A percentile compares a stretch with the other conserved stretches of the same genome.
Evolutionary conservation across 31 red algal species (phyloP).

Genomic region (Porphyra umbilicalis): DNA sequence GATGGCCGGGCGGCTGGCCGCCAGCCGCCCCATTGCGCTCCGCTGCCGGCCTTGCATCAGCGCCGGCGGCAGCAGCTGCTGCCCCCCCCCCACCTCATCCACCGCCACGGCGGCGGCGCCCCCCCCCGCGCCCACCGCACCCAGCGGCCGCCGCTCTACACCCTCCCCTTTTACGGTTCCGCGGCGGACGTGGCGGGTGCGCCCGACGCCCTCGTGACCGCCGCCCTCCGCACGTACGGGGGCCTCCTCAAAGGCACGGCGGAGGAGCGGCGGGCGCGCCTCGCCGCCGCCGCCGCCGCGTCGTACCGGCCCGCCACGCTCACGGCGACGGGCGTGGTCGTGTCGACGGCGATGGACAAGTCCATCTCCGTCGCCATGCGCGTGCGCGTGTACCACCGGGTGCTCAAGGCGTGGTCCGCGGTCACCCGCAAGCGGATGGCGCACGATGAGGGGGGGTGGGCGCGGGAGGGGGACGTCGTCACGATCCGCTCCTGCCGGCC

Average conservation of each 20-base stretch:
- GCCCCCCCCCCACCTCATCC: neutral
- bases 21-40: neutral
- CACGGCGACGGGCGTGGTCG: constrained; percentile 58
- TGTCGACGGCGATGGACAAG: constrained; percentile 64
- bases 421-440: constrained; percentile 79
- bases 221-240: constrained; percentile 47
- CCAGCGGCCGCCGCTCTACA: constrained; percentile 29
- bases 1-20: neutral
- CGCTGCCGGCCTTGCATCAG: no score
- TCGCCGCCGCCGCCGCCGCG: constrained; percentile 15
- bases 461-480: constrained; percentile 72
- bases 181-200: neutral
- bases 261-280: constrained; percentile 10
- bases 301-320: constrained; percentile 18
- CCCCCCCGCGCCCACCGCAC: constrained; percentile 12
- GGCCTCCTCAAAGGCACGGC: constrained; percentile 24
- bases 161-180: constrained; percentile 38
- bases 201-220: constrained; percentile 4
- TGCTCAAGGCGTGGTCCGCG: constrained; percentile 26
- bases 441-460: constrained; percentile 68
- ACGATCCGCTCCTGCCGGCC: constrained; percentile 61
- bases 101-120: neutral
- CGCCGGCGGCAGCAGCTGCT: neutral
- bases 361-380: constrained; percentile 58
- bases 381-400: constrained; percentile 18